Evolutionary conservation across 1,139 yeast species (phyloP).

Genomic region (Meyerozyma guilliermondii): DNA sequence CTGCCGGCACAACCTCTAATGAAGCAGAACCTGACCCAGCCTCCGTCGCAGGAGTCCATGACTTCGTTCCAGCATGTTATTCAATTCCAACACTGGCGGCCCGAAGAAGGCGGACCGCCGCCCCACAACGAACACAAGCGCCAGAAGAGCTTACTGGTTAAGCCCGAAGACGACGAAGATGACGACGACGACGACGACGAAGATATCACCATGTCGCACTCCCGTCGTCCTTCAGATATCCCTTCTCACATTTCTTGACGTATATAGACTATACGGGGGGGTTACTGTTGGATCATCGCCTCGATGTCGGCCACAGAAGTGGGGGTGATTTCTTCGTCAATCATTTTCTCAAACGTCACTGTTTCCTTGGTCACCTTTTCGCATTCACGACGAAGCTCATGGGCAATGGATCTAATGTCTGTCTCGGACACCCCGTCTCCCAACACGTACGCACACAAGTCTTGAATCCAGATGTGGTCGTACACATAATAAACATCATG

Average conservation of each 20-base stretch:
- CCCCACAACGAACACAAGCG: slow-evolving; percentile 14
- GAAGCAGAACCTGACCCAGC: slow-evolving; percentile 30
- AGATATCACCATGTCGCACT: neutral
- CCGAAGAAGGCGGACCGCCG: slow-evolving; percentile 36
- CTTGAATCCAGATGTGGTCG: slow-evolving; percentile 75
- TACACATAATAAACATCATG: slow-evolving; percentile 89
- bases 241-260: neutral
- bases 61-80: slow-evolving; percentile 48
- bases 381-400: slow-evolving; percentile 47
- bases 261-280: neutral
- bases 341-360: slow-evolving; percentile 36
- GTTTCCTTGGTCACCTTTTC: slow-evolving; percentile 19
- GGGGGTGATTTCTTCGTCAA: slow-evolving; percentile 35
- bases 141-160: slow-evolving; percentile 9
- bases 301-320: slow-evolving; percentile 47
- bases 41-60: slow-evolving; percentile 46
- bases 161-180: neutral
- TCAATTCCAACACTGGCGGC: slow-evolving; percentile 52
- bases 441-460: slow-evolving; percentile 75
- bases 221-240: neutral
- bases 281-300: slow-evolving; percentile 41
- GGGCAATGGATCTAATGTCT: slow-evolving; percentile 57
- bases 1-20: slow-evolving; percentile 43
- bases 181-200: slow-evolving; percentile 1
- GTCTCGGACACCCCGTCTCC: slow-evolving; percentile 46